Percentiles rank a stretch among this genome's conserved stretches.
These are phyloP conservation scores for Pseudocercospora fijiensis DNA, from an alignment of 2,329 filamentous ascomycete genomes.

Conservation along the genomic window DNA sequence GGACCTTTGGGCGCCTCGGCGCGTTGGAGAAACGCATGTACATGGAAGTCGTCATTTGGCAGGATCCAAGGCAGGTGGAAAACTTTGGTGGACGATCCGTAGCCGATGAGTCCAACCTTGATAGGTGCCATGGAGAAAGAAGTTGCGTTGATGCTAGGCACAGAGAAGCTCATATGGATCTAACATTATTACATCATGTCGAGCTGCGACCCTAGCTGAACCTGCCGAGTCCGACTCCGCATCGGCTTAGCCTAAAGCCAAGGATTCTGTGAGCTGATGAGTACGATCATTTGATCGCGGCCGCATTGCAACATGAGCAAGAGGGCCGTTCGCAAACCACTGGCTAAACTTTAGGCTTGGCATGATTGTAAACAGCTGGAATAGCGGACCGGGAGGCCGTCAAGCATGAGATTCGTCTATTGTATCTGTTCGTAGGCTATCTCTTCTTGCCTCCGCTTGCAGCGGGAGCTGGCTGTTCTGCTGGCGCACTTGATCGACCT, in stretches of 20 bases:
- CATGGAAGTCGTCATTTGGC: constrained; percentile 47
- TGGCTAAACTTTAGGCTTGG: neutral
- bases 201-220: neutral
- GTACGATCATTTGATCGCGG: neutral
- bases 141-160: neutral
- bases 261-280: neutral
- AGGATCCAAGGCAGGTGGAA: constrained; percentile 55
- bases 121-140: constrained; percentile 34
- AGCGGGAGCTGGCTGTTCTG: constrained; percentile 12
- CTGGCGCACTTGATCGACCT: constrained; percentile 44
- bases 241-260: constrained; percentile 14
- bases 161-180: neutral
- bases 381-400: neutral
- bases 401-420: neutral
- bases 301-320: neutral
- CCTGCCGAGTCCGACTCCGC: constrained; percentile 11
- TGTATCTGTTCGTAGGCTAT: constrained; percentile 11
- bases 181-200: neutral
- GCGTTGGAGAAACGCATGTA: constrained; percentile 53
- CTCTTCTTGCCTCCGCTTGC: constrained; percentile 26
- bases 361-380: neutral
- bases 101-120: constrained; percentile 54
- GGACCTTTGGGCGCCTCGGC: constrained; percentile 41
- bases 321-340: neutral
- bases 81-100: constrained; percentile 50